These are phyloP conservation scores for Calonectria pauciramosa DNA, from an alignment of 2,329 filamentous ascomycete genomes.

Conservation along the genomic window DNA sequence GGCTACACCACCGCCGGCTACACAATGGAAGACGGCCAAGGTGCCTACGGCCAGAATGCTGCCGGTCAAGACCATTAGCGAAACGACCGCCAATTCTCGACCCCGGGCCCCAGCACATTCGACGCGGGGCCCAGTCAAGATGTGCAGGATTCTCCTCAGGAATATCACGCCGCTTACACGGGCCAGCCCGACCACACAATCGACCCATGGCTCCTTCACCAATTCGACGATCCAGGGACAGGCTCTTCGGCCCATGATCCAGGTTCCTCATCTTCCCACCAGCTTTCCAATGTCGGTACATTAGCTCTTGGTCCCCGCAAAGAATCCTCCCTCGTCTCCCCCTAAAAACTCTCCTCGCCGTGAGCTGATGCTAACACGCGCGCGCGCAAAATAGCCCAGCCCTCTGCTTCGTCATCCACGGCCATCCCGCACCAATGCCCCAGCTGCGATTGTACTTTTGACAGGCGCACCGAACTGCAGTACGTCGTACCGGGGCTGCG, in stretches of 20 bases:
- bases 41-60: constrained; percentile 27
- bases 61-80: constrained; percentile 41
- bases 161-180: background rate
- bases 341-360: background rate
- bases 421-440: constrained; percentile 17
- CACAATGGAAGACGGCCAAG: background rate
- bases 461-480: constrained; percentile 27
- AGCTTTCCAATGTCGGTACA: background rate
- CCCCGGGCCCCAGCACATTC: constrained; percentile 21
- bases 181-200: background rate
- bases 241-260: background rate
- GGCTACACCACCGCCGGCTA: background rate
- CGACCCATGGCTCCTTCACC: constrained; percentile 1
- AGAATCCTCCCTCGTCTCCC: background rate
- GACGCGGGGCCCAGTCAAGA: constrained; percentile 25
- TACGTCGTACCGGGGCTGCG: background rate
- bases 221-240: background rate
- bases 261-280: background rate
- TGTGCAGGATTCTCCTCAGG: constrained; percentile 29
- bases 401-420: constrained; percentile 22
- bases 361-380: constrained; percentile 4
- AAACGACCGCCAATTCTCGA: constrained; percentile 27
- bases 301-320: background rate
- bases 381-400: constrained; percentile 7
- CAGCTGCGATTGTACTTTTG: background rate